Percentiles rank a stretch among this genome's conserved stretches.
phyloP scores from a whole-genome alignment of 352 stramenopile genomes.

The Aphanomyces stellatus region DNA sequence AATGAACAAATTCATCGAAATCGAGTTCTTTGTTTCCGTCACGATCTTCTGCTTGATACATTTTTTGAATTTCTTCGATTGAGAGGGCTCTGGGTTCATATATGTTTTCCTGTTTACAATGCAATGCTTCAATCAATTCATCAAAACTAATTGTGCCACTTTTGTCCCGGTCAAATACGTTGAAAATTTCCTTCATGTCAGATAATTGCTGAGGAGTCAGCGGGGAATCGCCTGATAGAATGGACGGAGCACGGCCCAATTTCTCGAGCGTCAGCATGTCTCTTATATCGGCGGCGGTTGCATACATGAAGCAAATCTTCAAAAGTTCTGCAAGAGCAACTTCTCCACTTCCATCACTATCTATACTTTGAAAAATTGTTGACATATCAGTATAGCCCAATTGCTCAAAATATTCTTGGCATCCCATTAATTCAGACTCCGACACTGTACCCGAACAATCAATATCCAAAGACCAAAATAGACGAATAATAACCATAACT shows the following conservation, averaged over 20 bases:
- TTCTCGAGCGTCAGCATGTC: slow-evolving; percentile 66
- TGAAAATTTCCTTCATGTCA: slow-evolving; percentile 55
- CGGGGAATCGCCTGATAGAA: slow-evolving; percentile 26
- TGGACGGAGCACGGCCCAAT: slow-evolving; percentile 42
- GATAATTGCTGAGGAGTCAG: slow-evolving; percentile 27
- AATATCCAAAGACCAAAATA: slow-evolving; percentile 68
- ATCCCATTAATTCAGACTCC: slow-evolving; percentile 42
- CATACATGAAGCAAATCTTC: slow-evolving; percentile 58
- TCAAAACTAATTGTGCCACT: slow-evolving; percentile 56
- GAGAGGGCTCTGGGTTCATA: slow-evolving; percentile 32
- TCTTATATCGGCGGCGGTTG: slow-evolving; percentile 43
- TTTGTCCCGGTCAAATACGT: slow-evolving; percentile 57
- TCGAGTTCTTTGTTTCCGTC: slow-evolving; percentile 44
- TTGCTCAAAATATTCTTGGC: slow-evolving; percentile 53
- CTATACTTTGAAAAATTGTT: slow-evolving; percentile 59
- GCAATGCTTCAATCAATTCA: slow-evolving; percentile 63
- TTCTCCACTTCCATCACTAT: slow-evolving; percentile 48
- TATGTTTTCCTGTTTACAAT: slow-evolving; percentile 52
- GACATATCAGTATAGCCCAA: slow-evolving; percentile 52
- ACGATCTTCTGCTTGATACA: slow-evolving; percentile 49
- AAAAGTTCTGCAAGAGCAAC: slow-evolving; percentile 53
- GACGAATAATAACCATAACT: slow-evolving; percentile 63
- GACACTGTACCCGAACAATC: slow-evolving; percentile 52
- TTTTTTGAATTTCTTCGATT: slow-evolving; percentile 39
- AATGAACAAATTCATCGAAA: slow-evolving; percentile 58